These are phyloP conservation scores for Corymbia calophylla DNA, from an alignment of 441 rosid species.

Conservation along the genomic window DNA sequence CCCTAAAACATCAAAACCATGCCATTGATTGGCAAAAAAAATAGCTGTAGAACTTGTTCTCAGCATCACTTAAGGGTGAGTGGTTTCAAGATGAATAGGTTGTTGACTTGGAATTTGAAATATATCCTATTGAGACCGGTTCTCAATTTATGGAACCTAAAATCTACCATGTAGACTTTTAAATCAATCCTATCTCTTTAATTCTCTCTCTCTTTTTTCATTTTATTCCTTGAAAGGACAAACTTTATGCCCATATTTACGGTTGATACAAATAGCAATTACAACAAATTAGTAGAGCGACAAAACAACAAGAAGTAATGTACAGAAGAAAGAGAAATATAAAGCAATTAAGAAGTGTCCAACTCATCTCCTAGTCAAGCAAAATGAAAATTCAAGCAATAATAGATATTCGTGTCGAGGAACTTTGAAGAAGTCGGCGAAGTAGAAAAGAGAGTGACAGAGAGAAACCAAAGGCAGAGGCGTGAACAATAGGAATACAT, in stretches of 20 bases:
- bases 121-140: rapidly evolving
- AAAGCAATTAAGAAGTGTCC: background rate
- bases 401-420: background rate
- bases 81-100: background rate
- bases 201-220: background rate
- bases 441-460: background rate
- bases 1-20: background rate
- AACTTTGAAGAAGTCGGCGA: background rate
- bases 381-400: background rate
- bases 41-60: background rate
- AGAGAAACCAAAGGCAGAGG: background rate
- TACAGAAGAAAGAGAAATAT: background rate
- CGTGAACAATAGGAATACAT: background rate
- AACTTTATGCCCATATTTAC: background rate
- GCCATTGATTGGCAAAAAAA: background rate
- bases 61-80: background rate
- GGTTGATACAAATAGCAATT: background rate
- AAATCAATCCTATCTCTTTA: rapidly evolving
- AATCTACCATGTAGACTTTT: background rate
- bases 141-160: background rate
- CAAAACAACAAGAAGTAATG: background rate
- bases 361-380: background rate
- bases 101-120: background rate
- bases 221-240: background rate
- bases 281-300: background rate